A percentile compares a stretch with the other conserved stretches of the same genome.
phyloP scores from a whole-genome alignment of 805 yeast genomes.

The Candida xiaguanensis region DNA sequence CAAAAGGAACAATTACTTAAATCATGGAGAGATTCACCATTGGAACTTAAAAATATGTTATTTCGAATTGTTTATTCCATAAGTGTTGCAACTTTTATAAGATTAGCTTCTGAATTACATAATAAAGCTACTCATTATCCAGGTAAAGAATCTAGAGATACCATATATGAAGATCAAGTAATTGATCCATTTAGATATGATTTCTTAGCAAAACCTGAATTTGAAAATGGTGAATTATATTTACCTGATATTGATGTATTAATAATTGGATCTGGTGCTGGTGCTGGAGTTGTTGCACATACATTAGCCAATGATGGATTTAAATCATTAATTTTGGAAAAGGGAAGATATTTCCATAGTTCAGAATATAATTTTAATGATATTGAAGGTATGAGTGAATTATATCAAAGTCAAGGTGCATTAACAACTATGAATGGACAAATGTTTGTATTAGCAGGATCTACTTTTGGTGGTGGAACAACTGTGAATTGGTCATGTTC shows the following conservation, averaged over 20 bases:
- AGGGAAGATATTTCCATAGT: conserved; percentile 41
- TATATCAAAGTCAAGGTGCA: conserved; percentile 40
- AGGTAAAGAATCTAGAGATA: conserved; percentile 24
- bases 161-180: conserved; percentile 25
- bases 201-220: conserved; percentile 27
- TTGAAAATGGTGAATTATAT: conserved; percentile 26
- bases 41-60: conserved; percentile 31
- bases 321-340: conserved; percentile 46
- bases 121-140: conserved; percentile 37
- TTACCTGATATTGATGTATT: conserved; percentile 40
- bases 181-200: conserved; percentile 24
- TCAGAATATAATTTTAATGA: conserved; percentile 36
- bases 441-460: conserved; percentile 42
- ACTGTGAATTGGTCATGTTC: conserved; percentile 59
- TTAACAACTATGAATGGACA: conserved; percentile 31
- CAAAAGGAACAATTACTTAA: conserved; percentile 30
- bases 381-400: conserved; percentile 26
- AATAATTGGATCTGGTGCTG: conserved; percentile 51
- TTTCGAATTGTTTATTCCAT: conserved; percentile 27
- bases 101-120: conserved; percentile 30
- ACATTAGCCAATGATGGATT: conserved; percentile 41
- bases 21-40: conserved; percentile 40
- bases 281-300: conserved; percentile 52
- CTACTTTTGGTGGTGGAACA: conserved; percentile 57
- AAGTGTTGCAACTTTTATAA: conserved; percentile 21